These are phyloP conservation scores for Jamesozyma lodderae DNA, from an alignment of 805 yeast species.

Conservation along the genomic window DNA sequence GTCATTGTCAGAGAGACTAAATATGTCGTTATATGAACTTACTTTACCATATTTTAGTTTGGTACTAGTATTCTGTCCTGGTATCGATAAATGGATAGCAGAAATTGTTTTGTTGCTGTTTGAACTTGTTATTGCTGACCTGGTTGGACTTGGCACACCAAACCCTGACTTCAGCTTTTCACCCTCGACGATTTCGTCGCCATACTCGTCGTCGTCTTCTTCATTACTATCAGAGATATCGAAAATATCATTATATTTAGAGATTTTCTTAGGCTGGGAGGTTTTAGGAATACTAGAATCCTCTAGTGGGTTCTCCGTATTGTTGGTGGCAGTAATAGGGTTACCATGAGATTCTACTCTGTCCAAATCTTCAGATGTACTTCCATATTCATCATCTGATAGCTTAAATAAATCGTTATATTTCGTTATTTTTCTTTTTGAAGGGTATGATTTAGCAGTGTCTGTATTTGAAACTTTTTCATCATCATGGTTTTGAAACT, in stretches of 20 bases:
- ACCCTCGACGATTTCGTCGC: background rate
- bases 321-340: background rate
- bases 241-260: constrained; percentile 8
- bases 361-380: background rate
- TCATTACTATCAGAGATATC: constrained; percentile 7
- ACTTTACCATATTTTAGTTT: too few species aligned
- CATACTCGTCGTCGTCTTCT: constrained; percentile 1
- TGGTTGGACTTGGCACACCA: too few species aligned
- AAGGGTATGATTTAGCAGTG: background rate
- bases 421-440: background rate
- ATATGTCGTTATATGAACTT: background rate
- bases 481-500: too few species aligned
- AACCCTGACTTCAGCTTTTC: too few species aligned
- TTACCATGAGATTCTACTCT: background rate
- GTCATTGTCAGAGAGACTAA: constrained; percentile 16
- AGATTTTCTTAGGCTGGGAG: background rate
- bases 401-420: constrained; percentile 9
- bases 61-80: background rate
- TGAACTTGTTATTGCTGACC: too few species aligned
- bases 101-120: background rate
- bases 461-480: background rate
- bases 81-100: background rate
- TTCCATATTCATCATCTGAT: constrained; percentile 5
- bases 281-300: background rate
- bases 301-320: background rate